phyloP scores from a whole-genome alignment of 139 green algal genomes.

The Haematococcus sp. region DNA sequence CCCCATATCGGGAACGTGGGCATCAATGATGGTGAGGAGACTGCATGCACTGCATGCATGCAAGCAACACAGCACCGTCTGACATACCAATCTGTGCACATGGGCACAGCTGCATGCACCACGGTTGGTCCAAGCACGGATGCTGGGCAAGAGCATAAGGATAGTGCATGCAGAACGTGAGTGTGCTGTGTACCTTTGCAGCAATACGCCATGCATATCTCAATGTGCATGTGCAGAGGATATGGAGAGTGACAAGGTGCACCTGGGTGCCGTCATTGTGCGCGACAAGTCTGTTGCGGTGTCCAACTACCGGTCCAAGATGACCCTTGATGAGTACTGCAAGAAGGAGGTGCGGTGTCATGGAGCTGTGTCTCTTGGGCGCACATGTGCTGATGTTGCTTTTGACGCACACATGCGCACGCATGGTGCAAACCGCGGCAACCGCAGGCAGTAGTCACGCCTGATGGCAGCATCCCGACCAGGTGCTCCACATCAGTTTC shows the following conservation, averaged over 20 bases:
- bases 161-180: background rate
- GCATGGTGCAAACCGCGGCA: too few relatives aligned
- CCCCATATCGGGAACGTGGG: slow-evolving; percentile 98
- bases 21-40: slow-evolving; percentile 81
- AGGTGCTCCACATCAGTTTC: too few relatives aligned
- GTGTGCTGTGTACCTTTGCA: too few relatives aligned
- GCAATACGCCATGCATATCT: too few relatives aligned
- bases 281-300: slow-evolving; percentile 80
- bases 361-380: background rate
- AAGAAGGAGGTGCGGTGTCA: slow-evolving; percentile 11
- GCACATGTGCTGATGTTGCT: slow-evolving; percentile 26
- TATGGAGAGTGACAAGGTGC: slow-evolving; percentile 79
- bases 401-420: too few relatives aligned
- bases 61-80: too few relatives aligned
- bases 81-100: too few relatives aligned
- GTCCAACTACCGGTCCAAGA: slow-evolving; percentile 94
- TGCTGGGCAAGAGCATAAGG: background rate
- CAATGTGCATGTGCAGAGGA: slow-evolving; percentile 60
- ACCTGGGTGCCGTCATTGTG: slow-evolving; percentile 87
- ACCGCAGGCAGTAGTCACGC: too few relatives aligned
- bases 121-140: too few relatives aligned
- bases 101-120: too few relatives aligned
- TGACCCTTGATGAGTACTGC: slow-evolving; percentile 82
- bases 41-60: background rate
- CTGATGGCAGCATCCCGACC: too few relatives aligned